Base-by-base conservation (phyloP, 2,329 filamentous ascomycete genomes). In the Apiospora arundinis region DNA sequence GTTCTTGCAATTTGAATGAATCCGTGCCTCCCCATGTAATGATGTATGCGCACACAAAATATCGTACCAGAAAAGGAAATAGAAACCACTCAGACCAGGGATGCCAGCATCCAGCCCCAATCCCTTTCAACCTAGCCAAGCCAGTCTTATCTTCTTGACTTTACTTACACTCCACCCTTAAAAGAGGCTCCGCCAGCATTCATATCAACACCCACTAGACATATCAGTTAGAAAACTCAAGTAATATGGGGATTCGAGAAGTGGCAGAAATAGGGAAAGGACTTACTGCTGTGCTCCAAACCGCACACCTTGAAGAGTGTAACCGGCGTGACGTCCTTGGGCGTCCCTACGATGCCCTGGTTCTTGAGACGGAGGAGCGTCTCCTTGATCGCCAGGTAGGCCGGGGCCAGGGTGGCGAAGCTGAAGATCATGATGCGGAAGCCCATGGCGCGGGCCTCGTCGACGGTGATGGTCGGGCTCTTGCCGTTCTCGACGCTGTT, bases 361-460 rank as follows among this genome's bases (percentile, higher is more conserved):
- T 71, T 75, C 80, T 83, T 85, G 21, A 87, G 74, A 23, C 76
- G 74, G 28, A 78, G 72, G 21, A 84, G 75, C 4, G 79, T 82
- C 28, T 81, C 81, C 48, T 77, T 78, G 21, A 86, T 83, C 6
- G 83, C 84, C 11, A 79, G 73, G 69, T 85, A 85, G 0, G 84
- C 86, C 6, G 86, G 85, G 16, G 82, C 86, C 52, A 89, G 78
- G 0, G 84, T 82, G 9, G 84, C 80, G 67, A 84, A 85, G 5
- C 88, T 88, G 75, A 87, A 89, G 70, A 91, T 91, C 66, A 90
- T 86, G 71, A 91, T 83, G 72, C 84, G 83, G 78, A 88, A 91
- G 0, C 89, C 90, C 75, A 90, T 82, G 52, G 85, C 81, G 72
- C 83, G 82, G 9, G 88, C 89, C 74, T 91, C 86, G 0, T 84